Conservation (phyloP, 83 land plant species). For the Thuja plicata region DNA sequence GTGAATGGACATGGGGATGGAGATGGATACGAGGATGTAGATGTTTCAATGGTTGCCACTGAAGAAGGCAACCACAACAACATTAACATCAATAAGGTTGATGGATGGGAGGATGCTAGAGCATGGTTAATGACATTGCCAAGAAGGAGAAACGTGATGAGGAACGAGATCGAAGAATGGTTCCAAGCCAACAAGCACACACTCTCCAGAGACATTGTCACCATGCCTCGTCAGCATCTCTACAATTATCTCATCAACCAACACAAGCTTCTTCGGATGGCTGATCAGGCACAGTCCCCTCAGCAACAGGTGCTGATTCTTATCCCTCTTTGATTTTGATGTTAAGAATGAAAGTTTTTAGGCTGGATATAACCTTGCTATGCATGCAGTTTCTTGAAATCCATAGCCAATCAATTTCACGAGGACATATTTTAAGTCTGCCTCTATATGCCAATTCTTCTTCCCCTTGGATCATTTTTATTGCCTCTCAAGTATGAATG, state of each 20-base stretch:
- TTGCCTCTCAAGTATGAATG: no score
- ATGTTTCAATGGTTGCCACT: not conserved
- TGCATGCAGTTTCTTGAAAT: not conserved
- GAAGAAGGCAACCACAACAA: not conserved
- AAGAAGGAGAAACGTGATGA: conserved; percentile 23
- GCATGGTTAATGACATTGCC: conserved; percentile 55
- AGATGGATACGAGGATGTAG: not conserved
- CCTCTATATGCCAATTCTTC: not conserved
- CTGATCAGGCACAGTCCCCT: conserved; percentile 15
- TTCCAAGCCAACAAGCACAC: conserved; percentile 23
- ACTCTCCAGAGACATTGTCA: conserved; percentile 30
- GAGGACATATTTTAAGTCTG: not conserved
- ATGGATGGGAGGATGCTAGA: conserved; percentile 38
- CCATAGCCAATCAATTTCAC: no score
- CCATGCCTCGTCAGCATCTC: conserved; percentile 38
- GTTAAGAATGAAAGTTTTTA: not conserved
- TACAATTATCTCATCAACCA: conserved; percentile 21
- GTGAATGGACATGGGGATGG: not conserved
- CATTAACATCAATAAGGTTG: not conserved
- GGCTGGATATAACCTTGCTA: not conserved
- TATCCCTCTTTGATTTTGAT: not conserved
- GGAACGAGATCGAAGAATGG: conserved; percentile 51
- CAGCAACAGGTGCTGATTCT: not conserved
- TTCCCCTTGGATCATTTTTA: not conserved
- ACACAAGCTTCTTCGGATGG: conserved; percentile 21